Evolutionary conservation across 345 rosid genomes (phyloP), one percentile per base, ranked within the genome.

Genomic region (Hypericum androsaemum): DNA sequence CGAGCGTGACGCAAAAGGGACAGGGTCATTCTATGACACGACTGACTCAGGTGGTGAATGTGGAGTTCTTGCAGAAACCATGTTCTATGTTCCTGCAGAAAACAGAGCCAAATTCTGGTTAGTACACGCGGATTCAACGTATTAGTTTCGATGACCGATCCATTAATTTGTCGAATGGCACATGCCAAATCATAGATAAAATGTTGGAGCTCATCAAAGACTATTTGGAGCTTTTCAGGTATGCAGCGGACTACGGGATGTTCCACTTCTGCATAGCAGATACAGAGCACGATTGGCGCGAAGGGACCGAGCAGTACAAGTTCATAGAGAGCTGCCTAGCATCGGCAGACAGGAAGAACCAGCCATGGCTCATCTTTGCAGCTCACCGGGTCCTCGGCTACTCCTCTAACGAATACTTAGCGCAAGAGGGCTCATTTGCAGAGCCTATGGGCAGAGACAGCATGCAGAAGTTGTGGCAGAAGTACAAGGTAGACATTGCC

Each of bases 321-420:
- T 81, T 83, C 73, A 83, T 86, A 5, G 82, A 86, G 61, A 54
- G 58, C 17, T 83, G 95, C 57, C 80, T 83, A 16, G 81, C 95
- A 36, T 44, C 95, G 32, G 92, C 55, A 8, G 88, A 83, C 56
- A 77, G 95, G 56, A 78, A 57, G 64, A 77, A 83, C 58, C 95
- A 86, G 63, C 95, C 95, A 7, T 86, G 95, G 92, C 71, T 86
- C 47, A 81, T 86, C 54, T 86, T 86, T 63, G 64, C 65, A 0
- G 86, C 84, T 45, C 95, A 83, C 66, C 82, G 95, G 32, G 86
- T 81, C 17, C 86, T 83, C 0, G 88, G 95, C 2, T 86, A 86
- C 57, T 79, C 95, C 32, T 72, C 81, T 7, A 60, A 67, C 56
- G 60, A 60, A 10, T 83, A 72, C 72, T 71, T 80, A 48, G 83